A percentile compares a stretch with the other conserved stretches of the same genome.
Conservation (phyloP, 2,329 filamentous ascomycete species). For the Fusarium mundagurra region DNA sequence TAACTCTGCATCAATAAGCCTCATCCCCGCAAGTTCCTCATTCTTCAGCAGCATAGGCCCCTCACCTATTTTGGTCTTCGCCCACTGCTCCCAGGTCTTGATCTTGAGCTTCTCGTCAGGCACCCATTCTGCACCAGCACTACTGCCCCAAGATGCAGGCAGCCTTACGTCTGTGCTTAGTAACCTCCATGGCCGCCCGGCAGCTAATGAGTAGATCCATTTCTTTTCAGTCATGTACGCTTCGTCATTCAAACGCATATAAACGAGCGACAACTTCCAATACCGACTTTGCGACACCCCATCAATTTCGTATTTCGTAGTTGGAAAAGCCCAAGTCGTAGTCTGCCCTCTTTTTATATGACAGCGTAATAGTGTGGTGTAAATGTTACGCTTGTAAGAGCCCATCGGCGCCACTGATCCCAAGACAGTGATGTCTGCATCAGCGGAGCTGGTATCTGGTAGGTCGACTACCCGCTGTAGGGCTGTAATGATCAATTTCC, state of each 20-base stretch:
- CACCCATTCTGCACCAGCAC: neutral
- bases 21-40: neutral
- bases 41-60: neutral
- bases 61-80: accelerated
- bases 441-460: neutral
- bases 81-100: neutral
- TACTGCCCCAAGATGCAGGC: neutral
- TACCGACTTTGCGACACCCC: neutral
- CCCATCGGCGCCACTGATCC: neutral
- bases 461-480: neutral
- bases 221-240: neutral
- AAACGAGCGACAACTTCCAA: neutral
- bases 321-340: slow-evolving; percentile 1
- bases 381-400: neutral
- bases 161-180: neutral
- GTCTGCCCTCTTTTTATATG: neutral
- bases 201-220: neutral
- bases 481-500: neutral
- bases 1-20: neutral
- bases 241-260: neutral
- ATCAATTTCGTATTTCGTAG: neutral
- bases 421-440: neutral
- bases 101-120: neutral
- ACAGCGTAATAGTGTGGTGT: neutral
- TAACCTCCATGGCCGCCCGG: neutral